These are phyloP conservation scores for Cocos nucifera DNA, from an alignment of 176 grass and related monocot genomes.

Conservation along the genomic window DNA sequence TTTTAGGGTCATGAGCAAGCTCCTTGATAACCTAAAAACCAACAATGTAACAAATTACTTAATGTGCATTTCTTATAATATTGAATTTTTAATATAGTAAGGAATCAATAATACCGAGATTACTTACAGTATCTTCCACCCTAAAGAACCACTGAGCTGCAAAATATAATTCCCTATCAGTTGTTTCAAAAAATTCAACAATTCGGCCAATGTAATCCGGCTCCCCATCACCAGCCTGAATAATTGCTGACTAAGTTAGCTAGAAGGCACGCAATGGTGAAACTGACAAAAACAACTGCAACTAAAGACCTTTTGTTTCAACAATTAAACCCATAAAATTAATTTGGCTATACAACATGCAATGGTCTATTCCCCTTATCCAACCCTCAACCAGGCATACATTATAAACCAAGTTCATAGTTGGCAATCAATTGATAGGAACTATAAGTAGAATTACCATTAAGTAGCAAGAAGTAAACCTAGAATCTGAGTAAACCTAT, in stretches of 20 bases:
- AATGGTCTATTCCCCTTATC: no score
- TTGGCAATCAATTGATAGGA: no score
- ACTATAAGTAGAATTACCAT: no score
- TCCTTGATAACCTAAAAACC: slow-evolving; percentile 22
- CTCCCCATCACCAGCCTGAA: slow-evolving; percentile 46
- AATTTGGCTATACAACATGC: no score
- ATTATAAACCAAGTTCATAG: no score
- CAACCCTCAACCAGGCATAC: no score
- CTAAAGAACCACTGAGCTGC: slow-evolving; percentile 75
- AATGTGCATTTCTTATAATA: no score
- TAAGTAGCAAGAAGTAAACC: no score
- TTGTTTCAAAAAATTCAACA: slow-evolving; percentile 60
- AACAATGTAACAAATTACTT: background rate
- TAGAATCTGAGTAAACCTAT: no score
- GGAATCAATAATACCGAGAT: background rate
- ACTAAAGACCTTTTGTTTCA: background rate
- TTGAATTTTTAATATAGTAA: background rate
- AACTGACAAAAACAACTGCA: no score
- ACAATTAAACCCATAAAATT: no score
- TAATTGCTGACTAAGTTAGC: background rate
- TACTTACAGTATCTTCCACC: slow-evolving; percentile 57
- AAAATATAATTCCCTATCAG: slow-evolving; percentile 36
- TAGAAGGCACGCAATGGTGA: no score
- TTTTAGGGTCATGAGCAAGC: slow-evolving; percentile 9
- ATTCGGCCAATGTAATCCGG: slow-evolving; percentile 67